Evolutionary conservation across 331 rosid species (phyloP).

Genomic region (Erythrophleum ivorense): DNA sequence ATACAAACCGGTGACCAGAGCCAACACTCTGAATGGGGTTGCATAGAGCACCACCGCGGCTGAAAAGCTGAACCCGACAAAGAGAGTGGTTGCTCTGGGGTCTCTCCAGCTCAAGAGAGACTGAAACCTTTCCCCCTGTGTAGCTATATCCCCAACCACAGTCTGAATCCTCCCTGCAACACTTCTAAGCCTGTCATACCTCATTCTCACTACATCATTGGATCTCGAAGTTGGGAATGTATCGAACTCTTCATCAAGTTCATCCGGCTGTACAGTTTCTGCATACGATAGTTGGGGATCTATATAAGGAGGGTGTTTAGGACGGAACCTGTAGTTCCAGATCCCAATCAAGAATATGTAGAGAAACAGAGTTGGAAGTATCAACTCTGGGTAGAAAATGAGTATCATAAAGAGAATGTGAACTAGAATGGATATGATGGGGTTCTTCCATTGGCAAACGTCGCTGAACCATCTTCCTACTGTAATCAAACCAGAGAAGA

Average conservation of each 20-base stretch:
- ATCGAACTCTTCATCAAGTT: constrained; percentile 94
- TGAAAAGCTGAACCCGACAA: constrained; percentile 66
- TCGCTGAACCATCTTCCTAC: constrained; percentile 72
- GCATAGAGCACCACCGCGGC: constrained; percentile 71
- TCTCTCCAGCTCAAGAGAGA: constrained; percentile 92
- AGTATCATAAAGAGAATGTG: constrained; percentile 77
- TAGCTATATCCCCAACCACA: constrained; percentile 88
- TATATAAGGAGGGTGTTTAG: constrained; percentile 81
- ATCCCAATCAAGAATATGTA: constrained; percentile 90
- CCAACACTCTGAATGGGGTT: constrained; percentile 78
- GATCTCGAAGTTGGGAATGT: constrained; percentile 83
- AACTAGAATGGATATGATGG: constrained; percentile 73
- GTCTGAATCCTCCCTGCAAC: constrained; percentile 95
- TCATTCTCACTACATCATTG: constrained; percentile 69
- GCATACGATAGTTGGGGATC: constrained; percentile 89
- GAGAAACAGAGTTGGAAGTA: constrained; percentile 82
- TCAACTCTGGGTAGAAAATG: constrained; percentile 82
- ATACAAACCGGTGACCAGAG: constrained; percentile 66
- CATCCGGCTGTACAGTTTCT: constrained; percentile 75
- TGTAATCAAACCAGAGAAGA: constrained; percentile 62
- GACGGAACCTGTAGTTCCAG: constrained; percentile 85
- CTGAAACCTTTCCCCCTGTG: constrained; percentile 91
- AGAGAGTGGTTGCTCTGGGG: constrained; percentile 85
- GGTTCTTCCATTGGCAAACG: constrained; percentile 85
- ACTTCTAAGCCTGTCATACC: constrained; percentile 85